Evolutionary conservation across 2,329 filamentous ascomycete species (phyloP).

Genomic region (Bertia moriformis): DNA sequence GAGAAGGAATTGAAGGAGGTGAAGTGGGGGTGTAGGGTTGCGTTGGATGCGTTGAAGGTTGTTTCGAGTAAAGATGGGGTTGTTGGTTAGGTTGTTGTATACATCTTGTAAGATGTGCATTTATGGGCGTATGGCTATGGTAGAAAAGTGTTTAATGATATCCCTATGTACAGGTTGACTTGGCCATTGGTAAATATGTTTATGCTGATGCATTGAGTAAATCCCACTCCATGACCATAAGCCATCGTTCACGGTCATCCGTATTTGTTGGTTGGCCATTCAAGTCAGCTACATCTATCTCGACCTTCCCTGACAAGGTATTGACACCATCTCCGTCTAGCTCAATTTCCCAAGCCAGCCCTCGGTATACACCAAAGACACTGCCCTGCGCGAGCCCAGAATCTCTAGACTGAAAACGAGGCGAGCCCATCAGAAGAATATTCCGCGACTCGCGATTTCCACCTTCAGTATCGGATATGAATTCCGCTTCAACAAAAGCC

Average conservation of each 20-base stretch:
- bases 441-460: not conserved
- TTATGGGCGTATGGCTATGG: not conserved
- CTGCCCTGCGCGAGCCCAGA: not conserved
- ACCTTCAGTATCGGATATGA: not conserved
- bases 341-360: constrained; percentile 18
- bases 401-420: not conserved
- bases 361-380: constrained; percentile 13
- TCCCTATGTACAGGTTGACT: not conserved
- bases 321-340: constrained; percentile 5
- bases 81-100: not conserved
- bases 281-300: not conserved
- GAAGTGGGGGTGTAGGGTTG: not conserved
- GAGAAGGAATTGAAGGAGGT: not conserved
- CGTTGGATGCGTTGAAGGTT: constrained; percentile 1
- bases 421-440: not conserved
- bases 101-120: not conserved
- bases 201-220: not conserved
- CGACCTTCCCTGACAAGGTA: not conserved
- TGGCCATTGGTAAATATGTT: not conserved
- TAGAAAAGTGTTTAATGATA: not conserved
- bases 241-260: constrained; percentile 10
- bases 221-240: constrained; percentile 22
- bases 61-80: not conserved
- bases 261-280: not conserved
- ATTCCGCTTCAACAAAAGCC: not conserved